Evolutionary conservation across 352 stramenopile species (phyloP).

Genomic region (Phytophthora cryptogea): DNA sequence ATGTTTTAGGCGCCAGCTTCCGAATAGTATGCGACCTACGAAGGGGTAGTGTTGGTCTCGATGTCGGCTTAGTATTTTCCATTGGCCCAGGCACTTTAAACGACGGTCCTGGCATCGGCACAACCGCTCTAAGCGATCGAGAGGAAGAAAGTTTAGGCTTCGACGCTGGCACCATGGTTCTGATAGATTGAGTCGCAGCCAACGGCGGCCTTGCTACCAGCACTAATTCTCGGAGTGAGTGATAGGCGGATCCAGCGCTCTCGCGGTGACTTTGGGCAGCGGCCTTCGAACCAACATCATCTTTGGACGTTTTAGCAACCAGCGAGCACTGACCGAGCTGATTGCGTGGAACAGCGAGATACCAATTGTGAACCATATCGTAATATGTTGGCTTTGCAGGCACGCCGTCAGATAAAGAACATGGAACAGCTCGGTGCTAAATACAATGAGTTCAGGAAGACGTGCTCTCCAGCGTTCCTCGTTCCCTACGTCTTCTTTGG

Average conservation of each 20-base stretch:
- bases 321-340: not conserved
- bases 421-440: constrained; percentile 29
- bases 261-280: not conserved
- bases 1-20: too few species aligned
- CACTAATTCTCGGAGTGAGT: not conserved
- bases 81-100: not conserved
- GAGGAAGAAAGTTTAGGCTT: not conserved
- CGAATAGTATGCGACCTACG: too few species aligned
- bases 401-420: constrained; percentile 24
- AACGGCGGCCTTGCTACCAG: not conserved
- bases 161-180: not conserved
- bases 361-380: constrained; percentile 11
- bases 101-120: not conserved
- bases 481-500: not conserved
- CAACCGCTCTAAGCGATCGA: not conserved
- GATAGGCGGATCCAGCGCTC: not conserved
- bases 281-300: not conserved
- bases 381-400: constrained; percentile 11
- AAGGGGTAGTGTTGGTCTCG: too few species aligned
- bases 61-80: too few species aligned
- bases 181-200: not conserved
- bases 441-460: constrained; percentile 24
- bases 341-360: constrained; percentile 9
- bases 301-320: not conserved
- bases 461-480: constrained; percentile 15